A percentile compares a stretch with the other conserved stretches of the same genome.
Evolutionary conservation across 306 rosid genomes (phyloP).

Genomic region (Fragaria vesca): DNA sequence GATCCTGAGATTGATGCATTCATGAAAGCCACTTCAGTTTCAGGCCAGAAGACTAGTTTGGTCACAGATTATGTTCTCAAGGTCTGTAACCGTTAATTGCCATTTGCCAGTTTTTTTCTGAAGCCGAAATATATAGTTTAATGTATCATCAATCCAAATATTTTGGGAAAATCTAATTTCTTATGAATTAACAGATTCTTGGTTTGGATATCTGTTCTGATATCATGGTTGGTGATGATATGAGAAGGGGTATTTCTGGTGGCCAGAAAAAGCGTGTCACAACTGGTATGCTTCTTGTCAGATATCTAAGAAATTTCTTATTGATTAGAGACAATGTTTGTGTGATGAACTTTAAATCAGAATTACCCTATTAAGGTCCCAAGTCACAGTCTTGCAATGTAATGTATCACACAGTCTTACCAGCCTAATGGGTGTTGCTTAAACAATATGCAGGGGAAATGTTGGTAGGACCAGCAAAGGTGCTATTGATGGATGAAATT

Average conservation of each 20-base stretch:
- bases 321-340: neutral
- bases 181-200: conserved; percentile 44
- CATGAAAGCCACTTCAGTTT: conserved; percentile 64
- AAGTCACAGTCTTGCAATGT: neutral
- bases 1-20: conserved; percentile 80
- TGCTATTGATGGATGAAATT: conserved; percentile 80
- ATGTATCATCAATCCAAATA: neutral
- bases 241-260: conserved; percentile 86
- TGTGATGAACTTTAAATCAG: neutral
- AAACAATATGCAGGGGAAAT: conserved; percentile 64
- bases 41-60: conserved; percentile 61
- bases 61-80: conserved; percentile 68
- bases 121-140: neutral
- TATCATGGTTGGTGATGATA: conserved; percentile 69
- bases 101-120: neutral
- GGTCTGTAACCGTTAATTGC: conserved; percentile 32
- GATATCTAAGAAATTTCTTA: neutral
- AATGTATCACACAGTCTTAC: neutral
- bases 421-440: neutral
- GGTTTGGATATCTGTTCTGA: conserved; percentile 87
- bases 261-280: conserved; percentile 89
- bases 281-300: conserved; percentile 33
- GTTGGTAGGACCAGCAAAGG: conserved; percentile 88
- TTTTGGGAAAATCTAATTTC: neutral
- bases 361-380: neutral